Percentiles rank a stretch among this genome's conserved stretches.
Evolutionary conservation across 1,284 basidiomycete species (phyloP).

Genomic region (Amylostereum chailletii): DNA sequence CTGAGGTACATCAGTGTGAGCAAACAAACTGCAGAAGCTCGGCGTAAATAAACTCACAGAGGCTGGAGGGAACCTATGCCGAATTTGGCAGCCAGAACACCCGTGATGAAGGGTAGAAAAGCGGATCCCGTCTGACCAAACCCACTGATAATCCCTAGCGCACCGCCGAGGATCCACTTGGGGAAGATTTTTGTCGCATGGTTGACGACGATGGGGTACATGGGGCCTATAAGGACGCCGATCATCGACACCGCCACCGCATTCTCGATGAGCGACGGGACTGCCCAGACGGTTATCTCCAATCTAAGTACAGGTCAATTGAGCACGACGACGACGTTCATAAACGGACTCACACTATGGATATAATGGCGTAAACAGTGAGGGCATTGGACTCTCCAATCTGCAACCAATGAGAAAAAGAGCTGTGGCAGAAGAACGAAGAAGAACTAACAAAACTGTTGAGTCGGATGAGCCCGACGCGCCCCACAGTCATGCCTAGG

Average conservation of each 20-base stretch:
- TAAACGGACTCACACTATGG: constrained; percentile 36
- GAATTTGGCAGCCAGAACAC: constrained; percentile 42
- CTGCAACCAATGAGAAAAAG: constrained; percentile 18
- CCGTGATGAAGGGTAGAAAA: constrained; percentile 57
- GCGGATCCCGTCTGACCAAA: constrained; percentile 63
- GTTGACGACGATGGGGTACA: constrained; percentile 59
- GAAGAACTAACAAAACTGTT: constrained; percentile 37
- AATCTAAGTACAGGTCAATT: constrained; percentile 28
- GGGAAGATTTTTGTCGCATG: constrained; percentile 50
- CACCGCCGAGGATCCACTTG: constrained; percentile 49
- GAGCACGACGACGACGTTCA: not conserved
- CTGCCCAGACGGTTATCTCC: constrained; percentile 56
- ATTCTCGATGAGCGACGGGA: constrained; percentile 48
- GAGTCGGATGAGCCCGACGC: constrained; percentile 47
- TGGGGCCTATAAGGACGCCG: constrained; percentile 38
- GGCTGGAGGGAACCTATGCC: constrained; percentile 52
- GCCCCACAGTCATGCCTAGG: constrained; percentile 49
- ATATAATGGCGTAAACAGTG: constrained; percentile 40
- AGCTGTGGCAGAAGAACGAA: not conserved
- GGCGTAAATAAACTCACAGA: not conserved
- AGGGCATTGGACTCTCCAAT: constrained; percentile 46
- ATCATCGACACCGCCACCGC: constrained; percentile 51
- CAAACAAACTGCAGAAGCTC: not conserved
- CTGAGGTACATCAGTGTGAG: constrained; percentile 11
- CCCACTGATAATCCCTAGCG: constrained; percentile 62